A percentile compares a stretch with the other conserved stretches of the same genome.
phyloP scores from a whole-genome alignment of 2,329 filamentous ascomycete genomes.

The Aspergillus costaricaensis region DNA sequence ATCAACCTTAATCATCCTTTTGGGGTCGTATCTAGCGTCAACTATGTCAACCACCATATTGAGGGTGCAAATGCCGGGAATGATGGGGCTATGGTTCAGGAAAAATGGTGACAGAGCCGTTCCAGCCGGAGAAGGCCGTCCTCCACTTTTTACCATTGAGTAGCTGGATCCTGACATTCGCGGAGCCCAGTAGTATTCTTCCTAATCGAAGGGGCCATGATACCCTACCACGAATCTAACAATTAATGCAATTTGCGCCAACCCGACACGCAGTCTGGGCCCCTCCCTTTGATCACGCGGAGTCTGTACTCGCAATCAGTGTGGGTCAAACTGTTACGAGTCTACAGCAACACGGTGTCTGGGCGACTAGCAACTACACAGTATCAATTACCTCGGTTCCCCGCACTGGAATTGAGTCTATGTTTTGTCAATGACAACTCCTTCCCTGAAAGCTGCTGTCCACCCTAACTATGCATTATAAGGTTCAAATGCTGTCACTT shows the following conservation, averaged over 20 bases:
- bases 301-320: neutral
- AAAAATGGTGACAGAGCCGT: neutral
- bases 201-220: neutral
- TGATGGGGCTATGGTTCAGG: neutral
- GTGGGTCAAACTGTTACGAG: neutral
- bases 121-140: neutral
- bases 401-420: neutral
- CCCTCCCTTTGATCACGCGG: neutral
- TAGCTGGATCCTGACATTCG: neutral
- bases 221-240: neutral
- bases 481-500: too few relatives aligned
- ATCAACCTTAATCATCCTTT: neutral
- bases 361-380: neutral
- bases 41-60: neutral
- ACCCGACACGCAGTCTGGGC: neutral
- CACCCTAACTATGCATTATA: too few relatives aligned
- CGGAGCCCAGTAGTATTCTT: neutral
- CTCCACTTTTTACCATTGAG: neutral
- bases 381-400: neutral
- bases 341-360: neutral
- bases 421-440: neutral
- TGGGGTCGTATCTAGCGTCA: neutral
- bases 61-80: neutral
- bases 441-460: neutral
- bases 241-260: neutral